Evolutionary conservation across 2,329 filamentous ascomycete genomes (phyloP).

Genomic region (Colletotrichum sublineola): DNA sequence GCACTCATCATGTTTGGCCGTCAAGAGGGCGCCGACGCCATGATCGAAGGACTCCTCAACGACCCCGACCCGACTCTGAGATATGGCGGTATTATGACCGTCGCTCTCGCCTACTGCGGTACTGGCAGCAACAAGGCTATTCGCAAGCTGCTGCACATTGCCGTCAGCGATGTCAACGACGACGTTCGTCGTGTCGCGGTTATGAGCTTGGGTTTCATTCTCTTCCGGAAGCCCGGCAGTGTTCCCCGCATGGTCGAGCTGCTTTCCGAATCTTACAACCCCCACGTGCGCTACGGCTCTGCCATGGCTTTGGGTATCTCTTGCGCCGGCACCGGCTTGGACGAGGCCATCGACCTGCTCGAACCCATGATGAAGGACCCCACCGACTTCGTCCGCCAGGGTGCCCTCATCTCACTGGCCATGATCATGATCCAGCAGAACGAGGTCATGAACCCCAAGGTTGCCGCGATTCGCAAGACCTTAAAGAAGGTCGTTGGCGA

Average conservation of each 20-base stretch:
- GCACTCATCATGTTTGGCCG: slow-evolving; percentile 98
- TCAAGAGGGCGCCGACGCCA: slow-evolving; percentile 93
- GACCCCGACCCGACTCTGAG: slow-evolving; percentile 94
- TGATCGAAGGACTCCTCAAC: slow-evolving; percentile 92
- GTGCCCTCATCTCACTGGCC: slow-evolving; percentile 90
- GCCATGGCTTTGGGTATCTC: slow-evolving; percentile 99
- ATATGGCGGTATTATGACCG: slow-evolving; percentile 99
- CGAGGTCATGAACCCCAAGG: slow-evolving; percentile 98
- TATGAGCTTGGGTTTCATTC: slow-evolving; percentile 97
- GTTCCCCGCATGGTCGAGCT: slow-evolving; percentile 99
- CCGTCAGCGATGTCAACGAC: slow-evolving; percentile 97
- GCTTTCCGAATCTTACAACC: slow-evolving; percentile 98
- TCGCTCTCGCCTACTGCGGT: slow-evolving; percentile 96
- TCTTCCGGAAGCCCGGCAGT: slow-evolving; percentile 97
- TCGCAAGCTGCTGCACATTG: slow-evolving; percentile 92
- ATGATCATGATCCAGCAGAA: slow-evolving; percentile 99
- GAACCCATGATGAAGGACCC: slow-evolving; percentile 99
- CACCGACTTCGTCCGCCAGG: slow-evolving; percentile 97
- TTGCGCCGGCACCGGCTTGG: slow-evolving; percentile 93
- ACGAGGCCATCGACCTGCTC: slow-evolving; percentile 95
- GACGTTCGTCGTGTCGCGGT: slow-evolving; percentile 96
- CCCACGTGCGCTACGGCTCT: slow-evolving; percentile 96
- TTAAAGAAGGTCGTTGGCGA: slow-evolving; percentile 95
- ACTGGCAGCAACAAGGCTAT: slow-evolving; percentile 99
- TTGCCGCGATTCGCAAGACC: slow-evolving; percentile 89